Base-by-base conservation (phyloP, 345 rosid genomes). In the Jatropha curcas region DNA sequence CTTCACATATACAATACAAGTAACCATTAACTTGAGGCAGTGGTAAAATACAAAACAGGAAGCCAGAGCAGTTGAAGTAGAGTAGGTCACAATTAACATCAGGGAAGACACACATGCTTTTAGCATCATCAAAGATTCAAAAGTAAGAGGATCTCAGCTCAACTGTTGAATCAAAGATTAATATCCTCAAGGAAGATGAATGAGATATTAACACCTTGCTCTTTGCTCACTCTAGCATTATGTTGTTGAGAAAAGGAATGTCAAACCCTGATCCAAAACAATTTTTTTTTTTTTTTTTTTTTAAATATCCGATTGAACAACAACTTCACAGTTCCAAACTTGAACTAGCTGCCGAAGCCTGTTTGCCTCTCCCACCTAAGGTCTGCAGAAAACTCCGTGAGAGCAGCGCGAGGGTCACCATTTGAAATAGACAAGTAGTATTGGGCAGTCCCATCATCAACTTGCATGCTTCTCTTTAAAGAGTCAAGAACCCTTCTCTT, bases 381-480 rank as follows among this genome's bases (percentile, higher is more conserved):
- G 85, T 94, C 98, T 31, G 87, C 76, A 0, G 97, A 90, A 83
- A 84, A 88, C 57, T 90, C 76, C 0, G 86, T 84, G 72, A 94
- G 80, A 1, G 98, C 97, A 62, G 91, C 89, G 19, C 97, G 87
- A 0, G 89, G 98, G 60, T 88, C 84, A 3, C 97, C 95, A 61
- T 89, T 82, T 22, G 97, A 88, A 7, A 94, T 79, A 65, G 95
- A 85, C 77, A 88, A 77, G 71, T 94, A 94, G 82, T 94, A 94
- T 55, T 75, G 85, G 57, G 92, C 97, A 41, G 97, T 94, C 67
- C 85, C 95, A 77, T 89, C 97, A 70, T 94, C 95, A 7, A 88
- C 97, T 43, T 82, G 95, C 98, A 90, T 92, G 84, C 97, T 90
- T 87, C 97, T 87, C 82, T 79, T 90, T 50, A 94, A 65, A 10